phyloP scores from a whole-genome alignment of 2,329 filamentous ascomycete species.

The Calonectria crousiana region DNA sequence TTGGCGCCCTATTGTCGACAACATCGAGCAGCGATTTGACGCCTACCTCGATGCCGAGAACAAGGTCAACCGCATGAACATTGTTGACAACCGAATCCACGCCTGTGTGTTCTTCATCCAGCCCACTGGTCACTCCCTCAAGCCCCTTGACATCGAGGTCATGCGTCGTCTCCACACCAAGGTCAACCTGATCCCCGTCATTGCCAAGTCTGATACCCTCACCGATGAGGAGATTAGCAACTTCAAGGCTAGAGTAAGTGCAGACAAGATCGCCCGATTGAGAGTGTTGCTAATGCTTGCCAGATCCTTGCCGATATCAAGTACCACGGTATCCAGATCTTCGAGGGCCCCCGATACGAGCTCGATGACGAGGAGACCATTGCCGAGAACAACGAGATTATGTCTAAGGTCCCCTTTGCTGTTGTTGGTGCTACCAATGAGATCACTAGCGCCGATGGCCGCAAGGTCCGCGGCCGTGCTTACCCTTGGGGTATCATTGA shows the following conservation, averaged over 20 bases:
- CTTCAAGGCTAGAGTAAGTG: constrained; percentile 95
- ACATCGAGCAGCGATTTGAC: constrained; percentile 99
- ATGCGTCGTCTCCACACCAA: constrained; percentile 99
- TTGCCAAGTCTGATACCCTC: constrained; percentile 97
- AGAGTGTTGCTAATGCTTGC: constrained; percentile 24
- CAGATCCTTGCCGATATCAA: constrained; percentile 97
- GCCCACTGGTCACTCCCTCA: constrained; percentile 96
- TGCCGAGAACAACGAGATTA: constrained; percentile 99
- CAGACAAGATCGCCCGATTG: background rate
- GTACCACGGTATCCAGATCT: constrained; percentile 98
- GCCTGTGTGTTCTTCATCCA: constrained; percentile 99
- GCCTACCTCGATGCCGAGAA: constrained; percentile 99
- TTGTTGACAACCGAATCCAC: constrained; percentile 98
- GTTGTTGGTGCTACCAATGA: constrained; percentile 98
- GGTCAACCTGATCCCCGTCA: constrained; percentile 99
- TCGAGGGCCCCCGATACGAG: constrained; percentile 98
- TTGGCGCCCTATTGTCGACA: constrained; percentile 98
- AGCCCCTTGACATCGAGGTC: constrained; percentile 98
- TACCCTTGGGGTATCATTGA: constrained; percentile 99
- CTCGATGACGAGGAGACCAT: constrained; percentile 99
- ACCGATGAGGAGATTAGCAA: constrained; percentile 95
- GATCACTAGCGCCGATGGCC: constrained; percentile 90
- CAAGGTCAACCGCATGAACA: constrained; percentile 99
- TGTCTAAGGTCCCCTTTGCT: constrained; percentile 99
- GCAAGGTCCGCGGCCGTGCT: constrained; percentile 93